Conservation (phyloP, 129 eudicot species). For the Smallanthus sonchifolius region DNA sequence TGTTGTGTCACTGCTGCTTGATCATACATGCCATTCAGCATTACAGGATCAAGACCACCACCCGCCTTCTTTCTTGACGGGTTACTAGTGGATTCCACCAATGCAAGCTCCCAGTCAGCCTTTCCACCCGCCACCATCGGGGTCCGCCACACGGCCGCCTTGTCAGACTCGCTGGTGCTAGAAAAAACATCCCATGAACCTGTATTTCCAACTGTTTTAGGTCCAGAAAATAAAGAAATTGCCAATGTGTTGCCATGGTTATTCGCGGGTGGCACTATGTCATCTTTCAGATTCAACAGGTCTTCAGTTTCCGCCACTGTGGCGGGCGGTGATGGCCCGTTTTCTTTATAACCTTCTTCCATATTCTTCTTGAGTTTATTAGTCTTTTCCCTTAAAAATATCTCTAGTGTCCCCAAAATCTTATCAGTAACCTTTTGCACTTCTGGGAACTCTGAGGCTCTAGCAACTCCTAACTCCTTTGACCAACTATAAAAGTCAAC, state of each 20-base stretch:
- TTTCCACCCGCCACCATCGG: constrained; percentile 14
- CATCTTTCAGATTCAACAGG: constrained; percentile 53
- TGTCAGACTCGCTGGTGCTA: constrained; percentile 34
- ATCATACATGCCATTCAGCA: constrained; percentile 63
- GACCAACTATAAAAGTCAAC: constrained; percentile 51
- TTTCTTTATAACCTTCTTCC: constrained; percentile 22
- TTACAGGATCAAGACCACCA: constrained; percentile 60
- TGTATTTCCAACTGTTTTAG: constrained; percentile 20
- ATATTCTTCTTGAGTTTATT: constrained; percentile 31
- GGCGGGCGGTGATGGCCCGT: constrained; percentile 21
- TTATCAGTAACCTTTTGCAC: constrained; percentile 50
- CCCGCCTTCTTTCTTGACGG: constrained; percentile 51
- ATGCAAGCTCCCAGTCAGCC: constrained; percentile 60
- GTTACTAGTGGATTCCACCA: constrained; percentile 57
- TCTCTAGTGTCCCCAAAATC: constrained; percentile 53
- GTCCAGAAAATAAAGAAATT: constrained; percentile 55
- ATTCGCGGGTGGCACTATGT: constrained; percentile 42
- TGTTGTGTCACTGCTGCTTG: constrained; percentile 60
- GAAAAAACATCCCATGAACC: constrained; percentile 56
- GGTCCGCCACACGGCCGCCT: constrained; percentile 52
- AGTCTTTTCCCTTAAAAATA: constrained; percentile 46
- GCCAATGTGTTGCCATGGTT: constrained; percentile 52
- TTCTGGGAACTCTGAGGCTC: constrained; percentile 56
- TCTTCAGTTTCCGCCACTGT: constrained; percentile 28
- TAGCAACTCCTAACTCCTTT: constrained; percentile 48